Base-by-base conservation (phyloP, 306 rosid species). In the Acmispon strigosus region DNA sequence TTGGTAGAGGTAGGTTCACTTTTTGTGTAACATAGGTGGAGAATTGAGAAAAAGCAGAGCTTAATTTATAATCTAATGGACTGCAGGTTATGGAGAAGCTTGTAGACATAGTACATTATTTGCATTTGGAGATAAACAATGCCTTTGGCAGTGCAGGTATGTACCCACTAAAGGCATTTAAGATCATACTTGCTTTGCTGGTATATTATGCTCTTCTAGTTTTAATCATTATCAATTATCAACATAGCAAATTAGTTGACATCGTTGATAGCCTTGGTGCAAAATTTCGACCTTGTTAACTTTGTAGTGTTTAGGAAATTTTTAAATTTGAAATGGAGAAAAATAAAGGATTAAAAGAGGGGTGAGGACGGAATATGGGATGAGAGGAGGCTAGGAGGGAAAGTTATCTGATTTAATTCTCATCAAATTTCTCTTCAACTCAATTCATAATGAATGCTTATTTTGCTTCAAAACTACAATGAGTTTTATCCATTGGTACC, bases 21-120 rank as follows among this genome's bases (percentile, higher is more conserved):
- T 45, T 67, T 9, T 61, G 65, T 45, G 50, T 69, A 42, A 37
- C 41, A 8, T 66, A 49, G 49, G 13, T 44, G 45, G 16, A 14
- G 47, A 68, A 53, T 18, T 18, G 52, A 24, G 70, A 57, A n/a
- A n/a, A 17, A 66, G 11, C 12, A 11, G 73, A 66, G 47, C 50
- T 34, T 19, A 61, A 78, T 59, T 45, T 51, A 24, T 59, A 24
- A 68, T 77, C 34, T 63, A 61, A 78, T 85, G 84, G 39, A 71
- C 80, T 76, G 13, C 92, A 91, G 97, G 84, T 91, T 70, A 85
- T 88, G 85, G 96, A 88, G 86, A 88, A 83, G 78, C 91, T 91
- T 85, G 97, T 88, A 47, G 97, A 91, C 48, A 78, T 91, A 62
- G 92, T 85, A 50, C 92, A 78, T n/a, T 85, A 78, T 75, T 75